Evolutionary conservation across 257 asterid genomes (phyloP).

Genomic region (Jacaranda copaia): DNA sequence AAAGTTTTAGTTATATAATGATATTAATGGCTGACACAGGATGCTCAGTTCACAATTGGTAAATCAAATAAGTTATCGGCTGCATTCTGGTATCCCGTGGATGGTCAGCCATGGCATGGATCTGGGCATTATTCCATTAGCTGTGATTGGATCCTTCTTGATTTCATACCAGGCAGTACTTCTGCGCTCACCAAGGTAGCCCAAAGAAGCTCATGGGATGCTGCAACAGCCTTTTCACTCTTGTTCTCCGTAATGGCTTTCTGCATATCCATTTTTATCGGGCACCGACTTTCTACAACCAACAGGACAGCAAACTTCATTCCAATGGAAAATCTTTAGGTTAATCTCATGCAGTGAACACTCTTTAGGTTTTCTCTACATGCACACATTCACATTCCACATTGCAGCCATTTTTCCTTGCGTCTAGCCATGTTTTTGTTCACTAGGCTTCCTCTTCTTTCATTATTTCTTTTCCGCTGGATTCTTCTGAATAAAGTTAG

Average conservation of each 20-base stretch:
- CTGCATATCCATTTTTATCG: slow-evolving; percentile 50
- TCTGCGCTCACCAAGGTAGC: slow-evolving; percentile 29
- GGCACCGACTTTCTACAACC: slow-evolving; percentile 47
- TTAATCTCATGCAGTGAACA: background rate
- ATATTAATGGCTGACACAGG: slow-evolving; percentile 42
- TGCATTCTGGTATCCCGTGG: slow-evolving; percentile 71
- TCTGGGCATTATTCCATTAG: slow-evolving; percentile 62
- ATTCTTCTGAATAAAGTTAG: background rate
- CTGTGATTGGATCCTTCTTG: slow-evolving; percentile 66
- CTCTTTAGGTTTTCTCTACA: slow-evolving; percentile 5
- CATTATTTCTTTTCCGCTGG: background rate
- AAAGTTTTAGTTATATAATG: background rate
- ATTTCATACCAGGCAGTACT: slow-evolving; percentile 43
- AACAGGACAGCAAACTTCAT: slow-evolving; percentile 45
- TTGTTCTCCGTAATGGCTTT: slow-evolving; percentile 61
- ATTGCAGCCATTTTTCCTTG: background rate
- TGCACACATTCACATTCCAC: slow-evolving; percentile 6
- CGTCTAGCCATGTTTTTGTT: slow-evolving; percentile 10
- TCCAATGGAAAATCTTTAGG: slow-evolving; percentile 61
- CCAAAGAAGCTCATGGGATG: slow-evolving; percentile 52
- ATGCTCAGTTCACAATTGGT: slow-evolving; percentile 69
- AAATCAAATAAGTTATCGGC: slow-evolving; percentile 54
- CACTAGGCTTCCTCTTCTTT: slow-evolving; percentile 16
- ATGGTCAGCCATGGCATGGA: slow-evolving; percentile 68
- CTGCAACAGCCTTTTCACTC: slow-evolving; percentile 60